These are phyloP conservation scores for Colletotrichum brevisporum DNA, from an alignment of 2,329 filamentous ascomycete species.

Conservation along the genomic window DNA sequence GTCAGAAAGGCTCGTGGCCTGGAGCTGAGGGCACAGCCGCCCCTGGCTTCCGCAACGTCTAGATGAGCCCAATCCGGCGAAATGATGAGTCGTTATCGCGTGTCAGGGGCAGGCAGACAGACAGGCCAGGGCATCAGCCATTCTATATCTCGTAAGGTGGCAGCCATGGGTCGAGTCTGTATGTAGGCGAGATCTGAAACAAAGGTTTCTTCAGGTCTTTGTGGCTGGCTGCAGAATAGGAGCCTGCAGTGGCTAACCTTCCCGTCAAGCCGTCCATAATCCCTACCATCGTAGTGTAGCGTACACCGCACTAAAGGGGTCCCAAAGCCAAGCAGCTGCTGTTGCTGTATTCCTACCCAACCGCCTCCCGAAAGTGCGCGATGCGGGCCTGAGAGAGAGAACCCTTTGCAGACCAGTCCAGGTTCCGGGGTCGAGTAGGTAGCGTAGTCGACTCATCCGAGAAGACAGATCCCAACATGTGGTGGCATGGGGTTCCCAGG, in stretches of 20 bases:
- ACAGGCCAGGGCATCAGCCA: slow-evolving; percentile 16
- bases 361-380: slow-evolving; percentile 14
- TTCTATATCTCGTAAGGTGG: slow-evolving; percentile 21
- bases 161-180: slow-evolving; percentile 20
- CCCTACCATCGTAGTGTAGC: not conserved
- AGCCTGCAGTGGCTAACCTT: slow-evolving; percentile 35
- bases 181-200: slow-evolving; percentile 39
- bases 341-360: slow-evolving; percentile 27
- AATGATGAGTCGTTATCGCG: slow-evolving; percentile 28
- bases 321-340: not conserved
- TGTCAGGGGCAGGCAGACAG: slow-evolving; percentile 14
- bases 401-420: slow-evolving; percentile 8
- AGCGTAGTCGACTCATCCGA: slow-evolving; percentile 8
- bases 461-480: slow-evolving; percentile 12
- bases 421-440: slow-evolving; percentile 27
- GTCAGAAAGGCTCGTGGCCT: not conserved
- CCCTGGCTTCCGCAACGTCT: slow-evolving; percentile 12
- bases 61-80: slow-evolving; percentile 18
- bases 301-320: too few relatives aligned
- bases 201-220: slow-evolving; percentile 32
- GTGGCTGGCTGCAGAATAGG: slow-evolving; percentile 35
- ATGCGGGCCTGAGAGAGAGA: slow-evolving; percentile 22
- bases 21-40: not conserved
- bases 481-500: slow-evolving; percentile 12
- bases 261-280: slow-evolving; percentile 28